A percentile compares a stretch with the other conserved stretches of the same genome.
Conservation (phyloP, 805 yeast species). For the Starmerella asiatica region DNA sequence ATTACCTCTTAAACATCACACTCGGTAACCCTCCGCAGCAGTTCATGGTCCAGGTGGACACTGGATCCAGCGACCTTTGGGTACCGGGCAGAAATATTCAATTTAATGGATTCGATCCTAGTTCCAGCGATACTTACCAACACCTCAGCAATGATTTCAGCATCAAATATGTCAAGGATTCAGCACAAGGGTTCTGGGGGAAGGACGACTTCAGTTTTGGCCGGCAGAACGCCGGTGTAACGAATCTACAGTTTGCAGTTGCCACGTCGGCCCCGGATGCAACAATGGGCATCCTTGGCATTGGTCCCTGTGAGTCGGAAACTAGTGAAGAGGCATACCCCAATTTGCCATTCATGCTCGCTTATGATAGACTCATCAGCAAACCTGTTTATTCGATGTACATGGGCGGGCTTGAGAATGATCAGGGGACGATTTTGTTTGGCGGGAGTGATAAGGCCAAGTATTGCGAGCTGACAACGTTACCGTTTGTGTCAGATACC, state of each 20-base stretch:
- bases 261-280: conserved; percentile 53
- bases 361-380: conserved; percentile 41
- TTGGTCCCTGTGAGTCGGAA: conserved; percentile 21
- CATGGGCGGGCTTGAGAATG: conserved; percentile 32
- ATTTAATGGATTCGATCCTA: conserved; percentile 19
- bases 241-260: conserved; percentile 56
- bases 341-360: conserved; percentile 50
- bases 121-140: conserved; percentile 13
- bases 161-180: conserved; percentile 32
- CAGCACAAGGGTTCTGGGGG: conserved; percentile 48
- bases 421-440: conserved; percentile 46
- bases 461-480: conserved; percentile 38
- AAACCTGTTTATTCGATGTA: conserved; percentile 50
- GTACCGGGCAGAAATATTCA: conserved; percentile 19
- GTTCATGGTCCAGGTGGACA: conserved; percentile 51
- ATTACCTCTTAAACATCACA: conserved; percentile 25
- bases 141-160: conserved; percentile 17
- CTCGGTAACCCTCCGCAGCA: conserved; percentile 43
- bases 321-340: conserved; percentile 29
- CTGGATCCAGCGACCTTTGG: conserved; percentile 42
- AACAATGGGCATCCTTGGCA: conserved; percentile 35
- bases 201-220: conserved; percentile 45
- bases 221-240: conserved; percentile 29
- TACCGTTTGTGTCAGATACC: conserved; percentile 29
- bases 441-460: conserved; percentile 61